Evolutionary conservation across 176 grass and related monocot species (phyloP), one percentile per base, ranked within the genome.

Genomic region (Phoenix dactylifera): DNA sequence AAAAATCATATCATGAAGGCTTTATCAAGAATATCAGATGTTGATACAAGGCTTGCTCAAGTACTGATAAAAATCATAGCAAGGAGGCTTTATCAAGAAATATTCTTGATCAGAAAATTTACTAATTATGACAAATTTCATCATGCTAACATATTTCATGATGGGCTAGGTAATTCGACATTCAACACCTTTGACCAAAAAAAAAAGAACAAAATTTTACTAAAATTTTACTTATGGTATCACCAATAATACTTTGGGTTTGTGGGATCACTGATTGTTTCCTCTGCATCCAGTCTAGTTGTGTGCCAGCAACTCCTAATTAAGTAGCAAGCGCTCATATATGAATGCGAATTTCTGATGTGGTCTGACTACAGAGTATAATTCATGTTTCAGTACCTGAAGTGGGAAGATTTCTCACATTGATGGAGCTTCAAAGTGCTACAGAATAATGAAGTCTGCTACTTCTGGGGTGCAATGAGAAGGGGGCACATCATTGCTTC

Each of bases 391-490:
- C 18, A 30, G 16, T 71, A 98, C 84, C 93, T 98, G 93, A 63
- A 92, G 70, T 18, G 93, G 87, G 65, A 98, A 92, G 64, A 98
- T 98, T 63, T 84, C 82, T 87, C 93, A 98, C 87, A 92, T 98
- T 58, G 87, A 86, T 15, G 93, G 93, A 60, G 84, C 62, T 54
- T 82, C 77, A 7, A 92, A 89, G 70, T 92, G 87, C 69, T 98
- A 84, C 63, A 83, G 79, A 76, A 92, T 67, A 69, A 98, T 83
- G 57, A 88, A 98, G 56, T 83, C 74, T 39, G 83, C 73, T 23
- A 98, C 72, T 75, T 92, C 87, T 58, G 93, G 74, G 55, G 79
- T 89, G 70, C 93, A 95, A 52, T 29, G 61, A 67, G 84, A 74
- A 32, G 93, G 82, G 17, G 93, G 84, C 6, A 75, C 64, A 18